phyloP scores from a whole-genome alignment of 1,284 basidiomycete species.

The Ceratobasidium sp. region DNA sequence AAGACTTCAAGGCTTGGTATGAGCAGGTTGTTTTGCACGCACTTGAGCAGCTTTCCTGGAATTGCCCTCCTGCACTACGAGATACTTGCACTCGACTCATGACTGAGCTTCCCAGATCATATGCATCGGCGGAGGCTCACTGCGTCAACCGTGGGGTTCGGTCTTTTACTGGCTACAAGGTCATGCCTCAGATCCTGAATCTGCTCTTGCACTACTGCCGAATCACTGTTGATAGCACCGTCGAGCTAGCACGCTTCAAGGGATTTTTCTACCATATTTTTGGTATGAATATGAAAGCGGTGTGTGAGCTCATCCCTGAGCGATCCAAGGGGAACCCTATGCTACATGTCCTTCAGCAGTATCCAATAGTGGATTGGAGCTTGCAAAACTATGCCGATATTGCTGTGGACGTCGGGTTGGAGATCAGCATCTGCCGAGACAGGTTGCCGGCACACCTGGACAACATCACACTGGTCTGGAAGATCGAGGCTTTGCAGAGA shows the following conservation, averaged over 20 bases:
- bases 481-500: neutral
- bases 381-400: constrained; percentile 22
- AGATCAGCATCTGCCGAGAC: neutral
- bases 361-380: constrained; percentile 33
- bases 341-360: constrained; percentile 1
- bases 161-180: neutral
- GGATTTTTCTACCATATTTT: constrained; percentile 16
- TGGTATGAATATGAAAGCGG: constrained; percentile 14
- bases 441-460: neutral
- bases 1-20: constrained; percentile 6
- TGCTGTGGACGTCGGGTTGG: constrained; percentile 15
- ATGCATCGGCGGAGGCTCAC: neutral
- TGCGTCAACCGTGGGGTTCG: neutral
- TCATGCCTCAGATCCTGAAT: constrained; percentile 1
- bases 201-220: neutral
- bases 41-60: neutral
- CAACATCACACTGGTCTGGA: constrained; percentile 18
- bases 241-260: neutral
- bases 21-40: neutral
- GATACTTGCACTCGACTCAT: neutral
- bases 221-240: neutral
- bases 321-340: neutral
- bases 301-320: neutral
- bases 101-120: neutral
- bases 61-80: neutral